Evolutionary conservation across 2,329 filamentous ascomycete genomes (phyloP).

Genomic region (Coniochaeta sp.): DNA sequence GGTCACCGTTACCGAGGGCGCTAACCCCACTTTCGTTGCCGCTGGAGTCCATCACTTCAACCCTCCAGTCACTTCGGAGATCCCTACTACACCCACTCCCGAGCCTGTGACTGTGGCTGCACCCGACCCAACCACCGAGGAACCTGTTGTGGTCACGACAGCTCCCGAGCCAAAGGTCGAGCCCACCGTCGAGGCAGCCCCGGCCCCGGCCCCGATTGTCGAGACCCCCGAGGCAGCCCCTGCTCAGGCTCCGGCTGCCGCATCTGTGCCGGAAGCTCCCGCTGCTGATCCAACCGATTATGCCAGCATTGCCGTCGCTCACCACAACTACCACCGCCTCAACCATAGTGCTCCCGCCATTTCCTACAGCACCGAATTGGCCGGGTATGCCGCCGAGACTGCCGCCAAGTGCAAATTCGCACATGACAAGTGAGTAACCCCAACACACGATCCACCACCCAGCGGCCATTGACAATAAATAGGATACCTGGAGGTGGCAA

Average conservation of each 20-base stretch:
- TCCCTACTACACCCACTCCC: background rate
- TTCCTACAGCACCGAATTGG: conserved; percentile 59
- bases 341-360: conserved; percentile 69
- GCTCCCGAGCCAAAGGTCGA: background rate
- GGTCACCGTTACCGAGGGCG: conserved; percentile 28
- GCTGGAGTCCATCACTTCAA: conserved; percentile 6
- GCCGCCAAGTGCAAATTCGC: conserved; percentile 63
- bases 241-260: conserved; percentile 3
- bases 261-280: conserved; percentile 5
- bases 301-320: conserved; percentile 43
- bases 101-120: background rate
- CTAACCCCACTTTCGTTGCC: conserved; percentile 8
- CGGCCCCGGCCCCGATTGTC: background rate
- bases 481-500: conserved; percentile 51
- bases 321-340: conserved; percentile 81
- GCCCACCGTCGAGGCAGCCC: background rate
- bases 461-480: background rate
- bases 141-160: conserved; percentile 2
- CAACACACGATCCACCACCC: background rate
- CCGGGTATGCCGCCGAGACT: conserved; percentile 53
- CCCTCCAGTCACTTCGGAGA: conserved; percentile 7
- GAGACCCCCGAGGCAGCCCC: conserved; percentile 4
- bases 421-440: conserved; percentile 67
- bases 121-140: conserved; percentile 5
- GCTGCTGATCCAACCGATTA: conserved; percentile 18